Evolutionary conservation across 2,329 filamentous ascomycete species (phyloP).

Genomic region (Nothomitra cinnamomea): DNA sequence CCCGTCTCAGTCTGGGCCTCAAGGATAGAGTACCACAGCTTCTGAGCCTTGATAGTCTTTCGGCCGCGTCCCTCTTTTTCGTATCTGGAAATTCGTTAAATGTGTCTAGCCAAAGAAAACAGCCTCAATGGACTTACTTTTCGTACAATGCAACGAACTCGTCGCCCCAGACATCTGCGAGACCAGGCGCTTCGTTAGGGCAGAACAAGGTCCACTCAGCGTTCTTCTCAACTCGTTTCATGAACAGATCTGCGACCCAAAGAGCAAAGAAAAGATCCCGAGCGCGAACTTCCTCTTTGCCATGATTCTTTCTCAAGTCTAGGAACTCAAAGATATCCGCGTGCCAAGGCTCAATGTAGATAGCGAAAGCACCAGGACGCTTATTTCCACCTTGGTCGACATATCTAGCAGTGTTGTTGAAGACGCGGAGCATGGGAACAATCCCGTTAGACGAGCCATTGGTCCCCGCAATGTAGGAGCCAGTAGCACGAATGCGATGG

Average conservation of each 20-base stretch:
- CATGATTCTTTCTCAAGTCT: constrained; percentile 97
- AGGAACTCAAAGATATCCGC: constrained; percentile 95
- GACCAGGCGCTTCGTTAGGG: constrained; percentile 84
- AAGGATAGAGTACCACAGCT: constrained; percentile 97
- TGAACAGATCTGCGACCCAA: constrained; percentile 98
- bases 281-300: constrained; percentile 93
- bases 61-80: constrained; percentile 77
- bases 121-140: constrained; percentile 20
- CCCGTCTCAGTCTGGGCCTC: constrained; percentile 98
- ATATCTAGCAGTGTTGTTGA: constrained; percentile 98
- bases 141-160: constrained; percentile 94
- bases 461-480: constrained; percentile 94
- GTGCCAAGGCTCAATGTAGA: constrained; percentile 98
- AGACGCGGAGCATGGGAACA: constrained; percentile 93
- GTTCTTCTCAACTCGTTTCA: constrained; percentile 98
- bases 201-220: constrained; percentile 96
- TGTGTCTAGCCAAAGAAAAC: neutral
- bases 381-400: constrained; percentile 99
- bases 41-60: constrained; percentile 88
- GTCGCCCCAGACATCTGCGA: constrained; percentile 93
- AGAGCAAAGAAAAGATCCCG: constrained; percentile 95
- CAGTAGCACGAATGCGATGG: constrained; percentile 91
- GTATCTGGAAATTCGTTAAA: constrained; percentile 36
- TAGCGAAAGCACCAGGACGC: constrained; percentile 93
- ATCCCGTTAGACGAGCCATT: constrained; percentile 97